Percentiles rank a stretch among this genome's conserved stretches.
Evolutionary conservation across 805 yeast genomes (phyloP).

Genomic region (Pichia membranifaciens): DNA sequence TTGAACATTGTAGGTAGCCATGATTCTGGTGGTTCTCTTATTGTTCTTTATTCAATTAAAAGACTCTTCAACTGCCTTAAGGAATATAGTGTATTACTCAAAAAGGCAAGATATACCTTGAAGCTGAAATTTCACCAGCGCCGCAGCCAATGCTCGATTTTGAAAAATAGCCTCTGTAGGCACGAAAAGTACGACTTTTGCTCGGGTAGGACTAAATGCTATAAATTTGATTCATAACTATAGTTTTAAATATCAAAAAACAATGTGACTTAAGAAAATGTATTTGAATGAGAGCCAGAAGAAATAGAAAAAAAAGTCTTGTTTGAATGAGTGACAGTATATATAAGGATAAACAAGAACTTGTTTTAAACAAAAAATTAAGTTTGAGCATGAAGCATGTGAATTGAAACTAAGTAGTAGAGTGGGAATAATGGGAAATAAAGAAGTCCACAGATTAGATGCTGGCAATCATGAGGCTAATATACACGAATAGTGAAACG

Average conservation of each 20-base stretch:
- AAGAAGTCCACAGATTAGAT: neutral
- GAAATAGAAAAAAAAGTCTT: neutral
- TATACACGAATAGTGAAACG: neutral
- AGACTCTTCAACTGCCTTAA: too few species aligned
- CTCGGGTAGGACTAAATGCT: neutral
- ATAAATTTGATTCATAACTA: too few species aligned
- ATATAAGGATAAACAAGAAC: too few species aligned
- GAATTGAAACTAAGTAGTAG: neutral
- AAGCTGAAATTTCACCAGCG: too few species aligned
- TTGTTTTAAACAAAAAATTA: too few species aligned
- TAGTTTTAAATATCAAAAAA: too few species aligned
- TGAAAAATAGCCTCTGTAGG: too few species aligned
- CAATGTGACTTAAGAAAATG: too few species aligned
- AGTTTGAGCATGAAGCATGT: neutral
- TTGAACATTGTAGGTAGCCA: slow-evolving; percentile 50
- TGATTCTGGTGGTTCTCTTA: slow-evolving; percentile 14
- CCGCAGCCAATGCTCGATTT: too few species aligned
- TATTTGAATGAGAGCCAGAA: neutral
- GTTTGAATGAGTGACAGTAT: too few species aligned
- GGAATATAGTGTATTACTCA: neutral
- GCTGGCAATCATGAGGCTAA: neutral
- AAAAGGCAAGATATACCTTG: neutral
- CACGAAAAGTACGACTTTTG: too few species aligned
- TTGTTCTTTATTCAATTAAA: too few species aligned
- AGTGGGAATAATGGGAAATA: slow-evolving; percentile 1